Base-by-base conservation (phyloP, 495 filamentous ascomycete species). In the Baudoinia panamericana region DNA sequence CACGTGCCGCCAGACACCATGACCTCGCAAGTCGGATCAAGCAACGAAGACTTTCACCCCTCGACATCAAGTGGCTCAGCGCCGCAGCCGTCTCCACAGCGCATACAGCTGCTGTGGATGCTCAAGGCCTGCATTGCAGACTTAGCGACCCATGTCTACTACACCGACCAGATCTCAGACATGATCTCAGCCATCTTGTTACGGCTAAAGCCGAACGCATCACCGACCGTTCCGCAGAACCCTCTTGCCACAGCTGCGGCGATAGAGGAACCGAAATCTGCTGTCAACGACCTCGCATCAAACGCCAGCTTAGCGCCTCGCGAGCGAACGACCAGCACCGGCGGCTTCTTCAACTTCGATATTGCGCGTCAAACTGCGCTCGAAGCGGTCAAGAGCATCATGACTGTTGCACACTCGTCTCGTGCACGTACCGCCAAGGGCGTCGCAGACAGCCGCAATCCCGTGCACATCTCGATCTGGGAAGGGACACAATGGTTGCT, bases 121-220 rank as follows among this genome's bases (percentile, higher is more conserved):
- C 63, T 95, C 5, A 76, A 84, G 50, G 68, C 72, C 45, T 86
- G 77, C 57, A 85, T 93, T 42, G 82, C 80, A 6, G 71, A 82
- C 56, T 66, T 95, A n/a, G 84, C 83, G 1, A 93, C 82, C 0
- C 87, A 95, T 56, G 76, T 88, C 11, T 95, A 95, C 59, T 95
- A 95, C 57, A 79, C 81, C 1, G 86, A 95, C 45, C 86, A 95
- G 54, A 81, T 95, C 33, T 74, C 79, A 2, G 87, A 95, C 55
- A 93, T 93, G 82, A 76, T 93, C 32, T 68, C 75, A 2, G 72
- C 82, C 0, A 78, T 95, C 29, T 63, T 95, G 20, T 61, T 69
- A 19, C 76, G 82, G 25, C 70, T 93, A 25, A 87, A 79, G 51
- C 80, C 84, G 5, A 63, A 66, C 45, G 55, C 57, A 51, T 60